Evolutionary conservation across 805 yeast genomes (phyloP), one percentile per base, ranked within the genome.

Genomic region (Tetrapisispora fleetii): DNA sequence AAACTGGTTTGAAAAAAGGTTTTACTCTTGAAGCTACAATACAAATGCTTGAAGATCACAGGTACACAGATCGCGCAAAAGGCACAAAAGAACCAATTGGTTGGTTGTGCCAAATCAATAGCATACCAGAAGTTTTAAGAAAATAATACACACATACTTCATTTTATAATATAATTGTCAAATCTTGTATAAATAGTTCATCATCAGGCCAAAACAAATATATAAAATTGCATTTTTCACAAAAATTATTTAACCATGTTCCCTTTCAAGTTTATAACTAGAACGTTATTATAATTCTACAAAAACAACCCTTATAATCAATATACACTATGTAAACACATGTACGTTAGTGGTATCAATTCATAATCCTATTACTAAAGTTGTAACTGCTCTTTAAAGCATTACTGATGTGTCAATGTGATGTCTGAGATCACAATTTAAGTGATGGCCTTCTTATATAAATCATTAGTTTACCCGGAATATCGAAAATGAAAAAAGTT

Each of bases 1-100:
- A 77, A 54, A 64, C 54, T 13, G 82, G 81, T 1, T 54, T 70
- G 44, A 53, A 57, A 3, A 69, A 70, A 53, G 80, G 81, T 0
- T 71, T 65, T 51, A 52, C 69, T 16, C 64, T 75, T 38, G 70
- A 70, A 3, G 58, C 67, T 35, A 68, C 76, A 19, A 70, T 77
- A 35, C 65, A 68, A 16, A 65, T 75, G 27, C 57, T 78, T 45
- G 81, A 78, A 56, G 68, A 68, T 24, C 67, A 61, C 37, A 61
- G 82, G 52, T 64, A 62, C 40, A 66, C 68, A 46, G 74, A 69
- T 48, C 58, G 68, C 28, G 71, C 68, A 17, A 75, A 74, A 17
- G 64, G 63, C 19, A 43, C 60, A 24, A 76, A 74, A 54, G 72
- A 69, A 48, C 72, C 75, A 10, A 69, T 71, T 32, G 74, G 75